These are phyloP conservation scores for Cylindrotheca fusiformis DNA, from an alignment of 108 stramenopile species.

Conservation along the genomic window DNA sequence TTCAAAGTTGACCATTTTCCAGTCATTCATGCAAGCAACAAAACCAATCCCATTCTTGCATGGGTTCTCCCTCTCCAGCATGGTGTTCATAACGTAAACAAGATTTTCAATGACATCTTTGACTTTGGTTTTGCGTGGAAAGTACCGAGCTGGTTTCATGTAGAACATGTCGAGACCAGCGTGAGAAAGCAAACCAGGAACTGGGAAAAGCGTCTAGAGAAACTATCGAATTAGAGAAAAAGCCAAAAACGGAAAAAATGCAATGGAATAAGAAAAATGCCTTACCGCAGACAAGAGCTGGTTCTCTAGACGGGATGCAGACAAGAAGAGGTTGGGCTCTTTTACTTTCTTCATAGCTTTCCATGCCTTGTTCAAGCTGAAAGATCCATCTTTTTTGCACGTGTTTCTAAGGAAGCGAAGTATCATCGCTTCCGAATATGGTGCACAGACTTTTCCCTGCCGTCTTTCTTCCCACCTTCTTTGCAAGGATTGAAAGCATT, in stretches of 20 bases:
- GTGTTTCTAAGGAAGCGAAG: conserved; percentile 45
- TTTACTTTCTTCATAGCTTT: conserved; percentile 36
- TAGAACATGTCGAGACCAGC: conserved; percentile 45
- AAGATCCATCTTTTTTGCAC: conserved; percentile 23
- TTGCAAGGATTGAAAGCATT: conserved; percentile 26
- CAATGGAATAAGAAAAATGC: too few relatives aligned
- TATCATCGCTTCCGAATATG: conserved; percentile 23
- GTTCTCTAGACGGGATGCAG: conserved; percentile 15
- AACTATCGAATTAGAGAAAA: not conserved
- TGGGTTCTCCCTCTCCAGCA: conserved; percentile 33
- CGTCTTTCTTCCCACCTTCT: conserved; percentile 16
- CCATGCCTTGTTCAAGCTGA: conserved; percentile 22
- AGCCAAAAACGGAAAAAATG: too few relatives aligned
- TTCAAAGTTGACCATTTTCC: conserved; percentile 47
- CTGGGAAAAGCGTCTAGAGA: conserved; percentile 39
- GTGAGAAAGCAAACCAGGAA: conserved; percentile 41
- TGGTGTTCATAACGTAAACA: conserved; percentile 35
- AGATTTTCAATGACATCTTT: conserved; percentile 43
- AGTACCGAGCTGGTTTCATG: conserved; percentile 51
- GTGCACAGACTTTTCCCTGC: not conserved
- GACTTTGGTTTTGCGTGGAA: conserved; percentile 32
- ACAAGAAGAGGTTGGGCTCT: conserved; percentile 9
- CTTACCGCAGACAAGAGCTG: conserved; percentile 16
- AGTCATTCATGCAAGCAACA: conserved; percentile 47
- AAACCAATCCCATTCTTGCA: conserved; percentile 46